These are phyloP conservation scores for Gloeopeniophorella convolvens DNA, from an alignment of 768 basidiomycete species.

Conservation along the genomic window DNA sequence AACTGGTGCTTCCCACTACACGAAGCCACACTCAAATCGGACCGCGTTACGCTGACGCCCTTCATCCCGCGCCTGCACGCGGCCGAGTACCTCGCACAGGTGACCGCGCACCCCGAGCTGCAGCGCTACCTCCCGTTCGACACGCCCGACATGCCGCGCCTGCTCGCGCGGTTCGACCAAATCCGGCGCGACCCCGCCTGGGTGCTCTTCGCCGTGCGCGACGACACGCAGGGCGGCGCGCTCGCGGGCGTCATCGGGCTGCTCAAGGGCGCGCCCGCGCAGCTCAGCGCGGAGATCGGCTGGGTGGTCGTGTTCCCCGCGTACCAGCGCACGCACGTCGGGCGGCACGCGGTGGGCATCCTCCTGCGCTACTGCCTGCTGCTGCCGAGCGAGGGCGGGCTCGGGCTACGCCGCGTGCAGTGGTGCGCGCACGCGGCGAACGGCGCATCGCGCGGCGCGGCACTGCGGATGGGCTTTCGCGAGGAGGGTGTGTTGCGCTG, in stretches of 20 bases:
- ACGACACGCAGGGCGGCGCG: too few species aligned
- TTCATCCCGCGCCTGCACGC: not conserved
- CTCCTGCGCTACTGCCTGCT: too few species aligned
- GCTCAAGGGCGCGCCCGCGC: too few species aligned
- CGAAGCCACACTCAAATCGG: not conserved
- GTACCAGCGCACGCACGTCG: too few species aligned
- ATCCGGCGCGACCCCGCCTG: conserved; percentile 90
- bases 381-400: too few species aligned
- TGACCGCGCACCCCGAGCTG: conserved; percentile 85
- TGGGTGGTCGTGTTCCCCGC: too few species aligned
- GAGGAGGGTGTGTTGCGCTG: not conserved
- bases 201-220: too few species aligned
- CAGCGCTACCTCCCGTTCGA: conserved; percentile 96
- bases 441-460: not conserved
- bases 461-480: not conserved
- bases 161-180: conserved; percentile 79
- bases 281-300: too few species aligned
- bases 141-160: conserved; percentile 74
- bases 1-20: not conserved
- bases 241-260: too few species aligned
- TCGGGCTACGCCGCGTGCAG: not conserved
- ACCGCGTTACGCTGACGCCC: not conserved
- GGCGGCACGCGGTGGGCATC: too few species aligned
- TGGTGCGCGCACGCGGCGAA: not conserved
- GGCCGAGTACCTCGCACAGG: conserved; percentile 49